phyloP scores from a whole-genome alignment of 2,329 filamentous ascomycete genomes.

The Aspergillus calidoustus region DNA sequence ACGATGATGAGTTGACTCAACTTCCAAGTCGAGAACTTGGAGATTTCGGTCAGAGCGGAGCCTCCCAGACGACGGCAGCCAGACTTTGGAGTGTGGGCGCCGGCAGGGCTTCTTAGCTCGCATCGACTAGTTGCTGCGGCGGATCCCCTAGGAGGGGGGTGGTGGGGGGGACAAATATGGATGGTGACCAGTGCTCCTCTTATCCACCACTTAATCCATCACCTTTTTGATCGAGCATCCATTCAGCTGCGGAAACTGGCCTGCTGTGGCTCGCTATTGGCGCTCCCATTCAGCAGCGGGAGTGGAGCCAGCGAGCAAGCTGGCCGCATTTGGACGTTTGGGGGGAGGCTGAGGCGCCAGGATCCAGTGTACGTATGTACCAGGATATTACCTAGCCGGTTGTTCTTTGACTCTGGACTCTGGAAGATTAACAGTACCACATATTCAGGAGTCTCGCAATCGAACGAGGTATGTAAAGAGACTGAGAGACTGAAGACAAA shows the following conservation, averaged over 20 bases:
- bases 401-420: conserved; percentile 19
- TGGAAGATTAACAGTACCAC: conserved; percentile 7
- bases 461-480: not conserved
- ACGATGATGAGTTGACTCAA: conserved; percentile 4
- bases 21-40: conserved; percentile 1
- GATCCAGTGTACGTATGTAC: not conserved
- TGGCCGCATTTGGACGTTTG: conserved; percentile 16
- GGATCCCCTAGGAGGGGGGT: conserved; percentile 21
- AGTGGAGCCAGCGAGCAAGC: conserved; percentile 27
- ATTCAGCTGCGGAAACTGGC: conserved; percentile 4
- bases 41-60: conserved; percentile 20
- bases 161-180: conserved; percentile 7
- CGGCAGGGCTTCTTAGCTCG: conserved; percentile 19
- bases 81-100: conserved; percentile 8
- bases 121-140: conserved; percentile 18
- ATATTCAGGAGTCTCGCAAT: not conserved
- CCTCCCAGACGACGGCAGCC: conserved; percentile 23
- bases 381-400: conserved; percentile 1
- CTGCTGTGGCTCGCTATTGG: conserved; percentile 8
- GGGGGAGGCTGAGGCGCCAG: conserved; percentile 9
- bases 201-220: conserved; percentile 14
- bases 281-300: conserved; percentile 13
- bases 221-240: conserved; percentile 9
- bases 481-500: not conserved
- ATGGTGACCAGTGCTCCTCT: conserved; percentile 17